Base-by-base conservation (phyloP, 257 asterid species). In the Fraxinus anomala region DNA sequence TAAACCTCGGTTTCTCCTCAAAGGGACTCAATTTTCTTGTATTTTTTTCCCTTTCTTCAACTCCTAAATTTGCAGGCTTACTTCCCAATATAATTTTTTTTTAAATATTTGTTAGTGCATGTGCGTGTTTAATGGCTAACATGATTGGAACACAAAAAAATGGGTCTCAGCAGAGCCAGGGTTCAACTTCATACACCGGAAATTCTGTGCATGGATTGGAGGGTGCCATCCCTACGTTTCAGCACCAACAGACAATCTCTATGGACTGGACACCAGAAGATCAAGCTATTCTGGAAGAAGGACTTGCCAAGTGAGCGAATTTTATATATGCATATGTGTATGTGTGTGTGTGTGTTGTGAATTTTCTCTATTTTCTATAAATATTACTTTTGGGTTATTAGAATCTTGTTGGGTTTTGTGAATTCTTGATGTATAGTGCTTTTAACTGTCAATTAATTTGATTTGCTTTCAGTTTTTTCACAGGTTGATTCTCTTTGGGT, bases 201-300 rank as follows among this genome's bases (percentile, higher is more conserved):
- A 76, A 68, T 80, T 76, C 85, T 73, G 83, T 81, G 81, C 84
- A 82, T 83, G 92, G 92, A 80, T 88, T 83, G 83, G 87, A 90
- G 89, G 92, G 92, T 12, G 86, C 13, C 69, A 63, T 89, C 39
- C 93, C 95, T 33, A 89, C 86, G 80, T 94, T 91, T 63, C 94
- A 89, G 85, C 88, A 91, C 19, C 89, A 91, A 82, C 94, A 89
- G 78, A 89, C 87, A 28, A 86, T 94, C 72, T 88, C 97, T 66
- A 87, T 89, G 97, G 97, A 94, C 33, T 94, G 98, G 98, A 92
- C 92, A 21, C 91, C 85, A 16, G 97, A 94, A 30, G 98, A 94
- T 73, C 98, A 94, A 76, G 78, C 86, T 17, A 68, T 82, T 0
- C 73, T 94, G 75, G 98, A 94, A 30, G 94, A 91, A 34, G 94